phyloP scores from a whole-genome alignment of 306 rosid genomes.

The Prunus davidiana region DNA sequence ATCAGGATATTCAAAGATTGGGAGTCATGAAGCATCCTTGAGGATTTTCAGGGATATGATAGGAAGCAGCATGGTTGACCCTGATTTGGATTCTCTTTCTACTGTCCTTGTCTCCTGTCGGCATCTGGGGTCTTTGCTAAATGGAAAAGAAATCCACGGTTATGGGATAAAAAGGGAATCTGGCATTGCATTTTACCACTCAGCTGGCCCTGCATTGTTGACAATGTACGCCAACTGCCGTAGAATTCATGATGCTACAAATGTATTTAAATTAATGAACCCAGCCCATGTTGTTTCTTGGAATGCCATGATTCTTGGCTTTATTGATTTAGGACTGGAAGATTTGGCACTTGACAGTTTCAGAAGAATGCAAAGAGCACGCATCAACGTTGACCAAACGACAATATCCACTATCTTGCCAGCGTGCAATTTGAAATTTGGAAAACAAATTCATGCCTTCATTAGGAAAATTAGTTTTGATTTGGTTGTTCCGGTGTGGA shows the following conservation, averaged over 20 bases:
- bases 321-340: slow-evolving; percentile 31
- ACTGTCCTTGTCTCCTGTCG: slow-evolving; percentile 41
- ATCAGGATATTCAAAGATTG: slow-evolving; percentile 32
- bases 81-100: slow-evolving; percentile 50
- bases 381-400: slow-evolving; percentile 29
- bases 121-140: slow-evolving; percentile 23
- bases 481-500: slow-evolving; percentile 27
- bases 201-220: slow-evolving; percentile 51
- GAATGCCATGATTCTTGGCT: slow-evolving; percentile 51
- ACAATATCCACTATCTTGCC: slow-evolving; percentile 45
- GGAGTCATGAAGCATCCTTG: slow-evolving; percentile 33
- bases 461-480: slow-evolving; percentile 20
- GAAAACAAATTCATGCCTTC: slow-evolving; percentile 42
- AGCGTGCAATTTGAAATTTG: slow-evolving; percentile 37
- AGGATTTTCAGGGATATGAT: slow-evolving; percentile 44
- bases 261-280: slow-evolving; percentile 39
- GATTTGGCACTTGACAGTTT: slow-evolving; percentile 36
- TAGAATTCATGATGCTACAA: slow-evolving; percentile 24
- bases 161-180: slow-evolving; percentile 33
- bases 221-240: slow-evolving; percentile 33
- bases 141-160: slow-evolving; percentile 45
- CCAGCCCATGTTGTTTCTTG: slow-evolving; percentile 43
- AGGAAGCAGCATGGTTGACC: slow-evolving; percentile 20
- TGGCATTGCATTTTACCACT: slow-evolving; percentile 35
- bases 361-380: slow-evolving; percentile 36